phyloP scores from a whole-genome alignment of 352 stramenopile genomes.

The Phytophthora podocarpi region DNA sequence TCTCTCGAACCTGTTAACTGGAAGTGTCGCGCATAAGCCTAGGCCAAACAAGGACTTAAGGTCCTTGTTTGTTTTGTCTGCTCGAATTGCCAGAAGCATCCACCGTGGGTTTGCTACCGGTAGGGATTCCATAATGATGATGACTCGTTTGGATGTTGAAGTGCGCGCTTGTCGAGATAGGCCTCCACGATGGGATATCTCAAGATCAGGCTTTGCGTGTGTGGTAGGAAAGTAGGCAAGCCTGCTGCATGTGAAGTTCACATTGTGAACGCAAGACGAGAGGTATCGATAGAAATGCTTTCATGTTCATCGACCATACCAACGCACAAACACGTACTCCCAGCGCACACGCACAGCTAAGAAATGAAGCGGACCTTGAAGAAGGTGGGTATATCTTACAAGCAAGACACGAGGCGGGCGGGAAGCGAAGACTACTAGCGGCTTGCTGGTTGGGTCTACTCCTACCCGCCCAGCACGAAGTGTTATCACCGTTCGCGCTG shows the following conservation, averaged over 20 bases:
- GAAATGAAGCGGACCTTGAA: constrained; percentile 18
- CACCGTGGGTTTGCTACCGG: background rate
- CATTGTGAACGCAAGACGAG: no score
- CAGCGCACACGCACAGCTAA: constrained; percentile 4
- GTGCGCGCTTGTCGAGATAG: background rate
- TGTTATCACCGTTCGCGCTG: background rate
- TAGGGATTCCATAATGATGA: background rate
- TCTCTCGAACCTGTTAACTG: background rate
- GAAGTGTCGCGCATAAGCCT: background rate
- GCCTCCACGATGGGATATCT: constrained; percentile 7
- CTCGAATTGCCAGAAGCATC: constrained; percentile 1
- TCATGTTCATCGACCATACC: constrained; percentile 27
- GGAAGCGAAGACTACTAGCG: constrained; percentile 15
- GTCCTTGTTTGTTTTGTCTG: constrained; percentile 1
- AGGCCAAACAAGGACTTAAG: no score
- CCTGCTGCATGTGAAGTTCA: no score
- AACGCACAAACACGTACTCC: constrained; percentile 20
- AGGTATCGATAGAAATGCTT: constrained; percentile 17
- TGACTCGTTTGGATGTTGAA: background rate
- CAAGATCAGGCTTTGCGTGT: constrained; percentile 2
- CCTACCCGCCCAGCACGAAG: constrained; percentile 14
- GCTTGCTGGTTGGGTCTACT: constrained; percentile 7
- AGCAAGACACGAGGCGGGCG: constrained; percentile 36
- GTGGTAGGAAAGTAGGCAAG: no score
- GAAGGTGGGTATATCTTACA: constrained; percentile 46